Percentiles rank a stretch among this genome's conserved stretches.
Conservation (phyloP, 768 basidiomycete species). For the Naganishia randhawae region DNA sequence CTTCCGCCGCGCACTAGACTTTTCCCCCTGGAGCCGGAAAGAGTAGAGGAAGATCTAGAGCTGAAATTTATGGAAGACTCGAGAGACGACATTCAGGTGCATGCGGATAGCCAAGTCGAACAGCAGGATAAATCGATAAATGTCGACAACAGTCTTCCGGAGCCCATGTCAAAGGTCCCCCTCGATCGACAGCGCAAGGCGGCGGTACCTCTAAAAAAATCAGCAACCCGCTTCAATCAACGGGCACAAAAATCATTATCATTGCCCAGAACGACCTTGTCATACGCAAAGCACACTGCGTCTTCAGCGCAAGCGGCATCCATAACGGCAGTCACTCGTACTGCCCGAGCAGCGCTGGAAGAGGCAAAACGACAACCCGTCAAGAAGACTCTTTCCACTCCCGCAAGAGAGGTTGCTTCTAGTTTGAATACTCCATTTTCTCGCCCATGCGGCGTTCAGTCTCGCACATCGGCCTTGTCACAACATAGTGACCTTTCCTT, state of each 20-base stretch:
- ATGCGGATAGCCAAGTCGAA: no score
- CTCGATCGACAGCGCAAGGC: slow-evolving; percentile 11
- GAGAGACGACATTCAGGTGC: not conserved
- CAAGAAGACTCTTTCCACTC: not conserved
- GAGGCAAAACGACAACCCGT: not conserved
- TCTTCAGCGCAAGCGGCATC: slow-evolving; percentile 13
- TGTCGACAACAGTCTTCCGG: not conserved
- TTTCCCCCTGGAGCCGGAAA: not conserved
- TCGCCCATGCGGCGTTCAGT: not conserved
- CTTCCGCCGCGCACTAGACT: not conserved
- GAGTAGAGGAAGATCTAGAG: not conserved
- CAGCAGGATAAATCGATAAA: no score
- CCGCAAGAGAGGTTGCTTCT: not conserved
- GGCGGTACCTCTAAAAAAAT: not conserved
- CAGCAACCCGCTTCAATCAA: slow-evolving; percentile 5
- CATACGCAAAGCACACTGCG: slow-evolving; percentile 13
- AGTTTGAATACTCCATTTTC: not conserved
- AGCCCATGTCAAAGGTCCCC: not conserved
- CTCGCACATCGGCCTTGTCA: not conserved
- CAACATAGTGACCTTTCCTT: not conserved
- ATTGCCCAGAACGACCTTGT: not conserved
- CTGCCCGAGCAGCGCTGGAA: slow-evolving; percentile 7
- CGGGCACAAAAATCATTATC: slow-evolving; percentile 14
- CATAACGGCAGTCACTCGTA: not conserved
- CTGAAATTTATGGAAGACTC: not conserved